Percentiles rank a stretch among this genome's conserved stretches.
These are phyloP conservation scores for Nannochloris sp. DNA, from an alignment of 139 green algal species.

Conservation along the genomic window DNA sequence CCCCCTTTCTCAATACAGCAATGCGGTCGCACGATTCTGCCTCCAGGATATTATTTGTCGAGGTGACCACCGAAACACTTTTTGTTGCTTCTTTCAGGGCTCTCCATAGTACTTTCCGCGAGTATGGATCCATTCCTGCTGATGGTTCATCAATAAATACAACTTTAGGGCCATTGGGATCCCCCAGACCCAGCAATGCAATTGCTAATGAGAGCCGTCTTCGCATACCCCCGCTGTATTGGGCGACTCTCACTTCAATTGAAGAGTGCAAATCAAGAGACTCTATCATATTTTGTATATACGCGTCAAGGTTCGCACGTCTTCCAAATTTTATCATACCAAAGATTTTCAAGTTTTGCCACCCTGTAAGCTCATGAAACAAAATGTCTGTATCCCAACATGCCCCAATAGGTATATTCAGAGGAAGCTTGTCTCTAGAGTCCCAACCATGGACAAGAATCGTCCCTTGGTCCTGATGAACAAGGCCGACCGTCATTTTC, in stretches of 20 bases:
- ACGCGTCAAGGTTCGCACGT: neutral
- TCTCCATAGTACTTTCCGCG: slow-evolving; percentile 60
- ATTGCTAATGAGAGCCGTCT: slow-evolving; percentile 44
- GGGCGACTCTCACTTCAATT: slow-evolving; percentile 14
- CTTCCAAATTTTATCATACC: slow-evolving; percentile 61
- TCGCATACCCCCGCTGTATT: slow-evolving; percentile 41
- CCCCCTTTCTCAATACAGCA: slow-evolving; percentile 61
- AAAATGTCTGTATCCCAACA: slow-evolving; percentile 49
- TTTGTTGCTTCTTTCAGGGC: slow-evolving; percentile 47
- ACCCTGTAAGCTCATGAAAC: slow-evolving; percentile 39
- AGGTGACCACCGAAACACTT: slow-evolving; percentile 73
- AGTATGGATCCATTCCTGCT: slow-evolving; percentile 55
- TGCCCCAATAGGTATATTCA: slow-evolving; percentile 34
- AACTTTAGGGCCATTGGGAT: slow-evolving; percentile 26
- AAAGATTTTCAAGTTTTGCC: slow-evolving; percentile 91
- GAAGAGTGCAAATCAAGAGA: slow-evolving; percentile 42
- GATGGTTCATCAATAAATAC: slow-evolving; percentile 65
- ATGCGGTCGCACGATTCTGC: slow-evolving; percentile 77
- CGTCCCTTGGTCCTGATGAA: too few species aligned
- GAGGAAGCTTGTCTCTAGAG: too few species aligned
- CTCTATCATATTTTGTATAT: slow-evolving; percentile 41
- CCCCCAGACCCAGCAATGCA: slow-evolving; percentile 24
- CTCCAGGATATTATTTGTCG: slow-evolving; percentile 77
- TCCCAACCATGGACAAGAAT: too few species aligned
- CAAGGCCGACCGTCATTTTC: too few species aligned